Evolutionary conservation across 441 rosid genomes (phyloP).

Genomic region (Omphalea diandra): DNA sequence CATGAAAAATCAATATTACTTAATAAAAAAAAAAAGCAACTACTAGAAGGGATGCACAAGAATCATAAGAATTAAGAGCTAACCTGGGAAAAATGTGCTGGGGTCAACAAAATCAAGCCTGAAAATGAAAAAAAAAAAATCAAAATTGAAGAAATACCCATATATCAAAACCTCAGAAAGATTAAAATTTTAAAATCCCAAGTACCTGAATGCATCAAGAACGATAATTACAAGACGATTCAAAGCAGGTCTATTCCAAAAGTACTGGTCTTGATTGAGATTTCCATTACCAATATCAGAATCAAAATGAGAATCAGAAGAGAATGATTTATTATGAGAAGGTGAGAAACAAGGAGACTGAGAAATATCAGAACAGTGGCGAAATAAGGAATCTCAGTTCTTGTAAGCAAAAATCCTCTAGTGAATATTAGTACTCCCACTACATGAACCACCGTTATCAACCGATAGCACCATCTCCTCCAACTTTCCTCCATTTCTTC

Average conservation of each 20-base stretch:
- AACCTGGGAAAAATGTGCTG: slow-evolving; percentile 67
- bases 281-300: background rate
- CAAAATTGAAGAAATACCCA: background rate
- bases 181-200: background rate
- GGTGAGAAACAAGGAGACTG: slow-evolving; percentile 56
- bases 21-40: background rate
- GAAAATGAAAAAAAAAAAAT: slow-evolving; percentile 16
- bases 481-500: slow-evolving; percentile 32
- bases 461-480: slow-evolving; percentile 36
- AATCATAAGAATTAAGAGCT: background rate
- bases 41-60: background rate
- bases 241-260: slow-evolving; percentile 82
- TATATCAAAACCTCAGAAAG: background rate
- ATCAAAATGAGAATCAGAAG: slow-evolving; percentile 1
- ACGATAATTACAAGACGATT: slow-evolving; percentile 75
- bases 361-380: slow-evolving; percentile 67
- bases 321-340: slow-evolving; percentile 7
- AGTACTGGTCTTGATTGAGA: slow-evolving; percentile 5
- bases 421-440: slow-evolving; percentile 69
- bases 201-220: slow-evolving; percentile 82
- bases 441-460: slow-evolving; percentile 48
- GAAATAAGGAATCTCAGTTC: slow-evolving; percentile 86
- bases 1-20: background rate
- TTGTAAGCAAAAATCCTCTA: slow-evolving; percentile 86
- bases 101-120: slow-evolving; percentile 93